A percentile compares a stretch with the other conserved stretches of the same genome.
Conservation (phyloP, 23 red algal genomes). For the Gracilaria domingensis region DNA sequence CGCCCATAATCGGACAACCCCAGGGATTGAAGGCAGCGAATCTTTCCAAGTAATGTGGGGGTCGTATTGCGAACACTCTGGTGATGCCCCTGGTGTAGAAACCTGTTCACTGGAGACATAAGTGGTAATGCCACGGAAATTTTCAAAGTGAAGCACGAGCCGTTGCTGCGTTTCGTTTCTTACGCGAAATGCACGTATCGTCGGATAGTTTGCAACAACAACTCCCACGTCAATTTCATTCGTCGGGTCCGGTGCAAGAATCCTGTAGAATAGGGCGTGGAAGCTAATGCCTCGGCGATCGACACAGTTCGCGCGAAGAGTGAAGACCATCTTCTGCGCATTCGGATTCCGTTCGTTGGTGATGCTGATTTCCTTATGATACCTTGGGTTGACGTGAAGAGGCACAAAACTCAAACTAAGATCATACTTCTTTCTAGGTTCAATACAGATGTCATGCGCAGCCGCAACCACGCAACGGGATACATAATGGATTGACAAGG, state of each 20-base stretch:
- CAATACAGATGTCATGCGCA: conserved; percentile 66
- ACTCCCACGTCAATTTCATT: conserved; percentile 92
- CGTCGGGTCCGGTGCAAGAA: conserved; percentile 68
- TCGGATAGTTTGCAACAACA: conserved; percentile 77
- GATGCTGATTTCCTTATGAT: conserved; percentile 92
- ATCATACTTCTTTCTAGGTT: conserved; percentile 71
- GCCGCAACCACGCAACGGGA: conserved; percentile 84
- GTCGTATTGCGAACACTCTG: not conserved
- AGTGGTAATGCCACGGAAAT: conserved; percentile 40
- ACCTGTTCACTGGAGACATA: conserved; percentile 47
- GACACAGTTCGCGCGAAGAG: conserved; percentile 86
- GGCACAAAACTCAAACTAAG: conserved; percentile 84
- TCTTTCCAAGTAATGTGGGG: not conserved
- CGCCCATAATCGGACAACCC: not conserved
- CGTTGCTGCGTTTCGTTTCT: conserved; percentile 66
- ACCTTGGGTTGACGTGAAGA: conserved; percentile 82
- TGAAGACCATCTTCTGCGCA: conserved; percentile 61
- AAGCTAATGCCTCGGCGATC: conserved; percentile 87
- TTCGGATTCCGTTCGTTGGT: conserved; percentile 83
- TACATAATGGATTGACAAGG: conserved; percentile 65
- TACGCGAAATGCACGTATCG: conserved; percentile 79
- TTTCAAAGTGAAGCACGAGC: conserved; percentile 77
- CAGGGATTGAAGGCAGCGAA: not conserved
- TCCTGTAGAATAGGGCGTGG: conserved; percentile 94
- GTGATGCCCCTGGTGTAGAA: not conserved